Base-by-base conservation (phyloP, 495 filamentous ascomycete genomes). In the Aspergillus heteromorphus region DNA sequence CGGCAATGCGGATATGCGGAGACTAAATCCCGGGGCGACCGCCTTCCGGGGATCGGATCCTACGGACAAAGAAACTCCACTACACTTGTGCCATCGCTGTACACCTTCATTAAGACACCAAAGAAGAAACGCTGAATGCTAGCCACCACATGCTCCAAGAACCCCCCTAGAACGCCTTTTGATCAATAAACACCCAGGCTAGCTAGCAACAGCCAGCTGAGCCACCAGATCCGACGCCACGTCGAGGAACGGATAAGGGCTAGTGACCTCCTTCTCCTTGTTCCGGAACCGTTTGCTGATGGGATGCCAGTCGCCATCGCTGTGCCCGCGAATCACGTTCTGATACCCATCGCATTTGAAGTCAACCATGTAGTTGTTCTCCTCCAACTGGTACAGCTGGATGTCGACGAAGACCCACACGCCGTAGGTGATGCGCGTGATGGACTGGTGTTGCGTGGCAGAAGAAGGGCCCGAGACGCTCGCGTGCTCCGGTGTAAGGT, bases 321-420 rank as follows among this genome's bases (percentile, higher is more conserved):
- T 67, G 6, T 73, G 68, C 6, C 71, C 66, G n/a, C 77, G 73
- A 48, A 84, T 74, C 48, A 88, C 74, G 34, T 88, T 87, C 70
- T 98, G 93, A 69, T 98, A 98, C 6, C 93, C 93, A n/a, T 92
- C 91, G 64, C 93, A 96, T 65, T 95, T 97, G 80, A 98, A 97
- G 68, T 98, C 93, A 21, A 98, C 93, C 58, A 97, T 86, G 69
- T 92, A 98, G 59, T 91, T 92, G 52, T 88, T 87, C 36, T 84
- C 83, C 69, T 98, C 93, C 70, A 98, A 87, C 63, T 92, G 88
- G 68, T 98, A 98, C 25, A 98, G 84, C 67, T 98, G 93, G 53
- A 98, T 95, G 49, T 93, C 91, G 67, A 97, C 84, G 62, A 95
- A 92, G 57, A 97, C 90, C 75, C 73, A 78, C 18, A 76, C 73